Evolutionary conservation across 805 yeast genomes (phyloP), one percentile per base, ranked within the genome.

Genomic region (Metschnikowia corniflorae): DNA sequence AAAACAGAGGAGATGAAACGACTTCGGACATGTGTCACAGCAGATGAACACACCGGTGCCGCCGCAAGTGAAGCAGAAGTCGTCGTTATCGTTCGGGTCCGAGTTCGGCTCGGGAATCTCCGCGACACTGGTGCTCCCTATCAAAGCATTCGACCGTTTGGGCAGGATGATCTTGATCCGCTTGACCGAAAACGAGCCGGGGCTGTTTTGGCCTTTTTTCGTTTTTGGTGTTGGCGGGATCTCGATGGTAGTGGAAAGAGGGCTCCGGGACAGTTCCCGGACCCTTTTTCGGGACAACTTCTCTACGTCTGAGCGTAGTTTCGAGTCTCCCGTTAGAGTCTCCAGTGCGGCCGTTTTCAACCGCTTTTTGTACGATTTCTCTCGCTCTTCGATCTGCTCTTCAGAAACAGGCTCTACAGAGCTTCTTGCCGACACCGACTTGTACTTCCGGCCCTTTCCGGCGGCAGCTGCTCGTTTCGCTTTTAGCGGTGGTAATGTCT

Each of bases 21-120:
- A 85, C 50, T 73, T 73, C 0, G 97, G 96, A 60, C 98, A 91
- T 2, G 85, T 71, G 50, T 91, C 98, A 62, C 98, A 91, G 61
- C 97, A 93, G 16, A 91, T 68, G 50, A 91, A 88, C 18, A 85
- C 72, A 9, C 98, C 98, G 0, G 88, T 69, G 18, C 87, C 86
- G 2, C 94, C 89, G 63, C 98, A 91, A 0, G 93, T 72, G n/a
- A 85, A 69, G 54, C 98, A 91, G 57, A 73, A 89, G 58, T 91
- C 98, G 43, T 89, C 94, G 57, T 91, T 93, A 40, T 61, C 53
- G 27, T 42, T 46, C 16, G 54, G 41, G 14, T 46, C 43, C 17
- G 41, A 42, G n/a, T 22, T 16, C 29, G 39, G 42, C 16, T 41
- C 47, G 7, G 34, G 35, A 7, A 42, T 33, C 10, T 35, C 44